Evolutionary conservation across 805 yeast genomes (phyloP), one percentile per base, ranked within the genome.

Genomic region (Yarrowia porcina): DNA sequence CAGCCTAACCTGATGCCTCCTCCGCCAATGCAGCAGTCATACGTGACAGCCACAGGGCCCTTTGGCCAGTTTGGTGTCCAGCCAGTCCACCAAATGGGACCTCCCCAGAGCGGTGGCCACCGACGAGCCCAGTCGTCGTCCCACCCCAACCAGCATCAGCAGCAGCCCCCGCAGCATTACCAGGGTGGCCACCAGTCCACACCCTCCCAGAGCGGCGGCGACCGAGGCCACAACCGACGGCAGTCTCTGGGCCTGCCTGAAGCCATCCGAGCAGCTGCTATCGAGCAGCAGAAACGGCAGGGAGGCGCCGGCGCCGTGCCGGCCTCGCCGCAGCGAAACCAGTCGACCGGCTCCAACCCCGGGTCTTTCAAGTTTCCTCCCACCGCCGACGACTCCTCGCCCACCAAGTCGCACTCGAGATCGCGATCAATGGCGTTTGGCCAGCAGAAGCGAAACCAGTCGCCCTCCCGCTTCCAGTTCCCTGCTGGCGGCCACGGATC

Each of bases 241-340:
- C 98, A 93, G 73, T 91, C 97, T 0, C 77, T 93, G 65, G 97
- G 96, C 2, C 79, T 93, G 64, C 86, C 86, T 61, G 99, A 93
- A 75, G 98, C 98, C 12, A 91, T 89, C 69, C 87, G 87, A 68
- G 97, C 97, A 7, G 99, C 99, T n/a, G 97, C 97, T 4, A 86
- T 86, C 67, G 92, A 86, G 38, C 90, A 87, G 71, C 86, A 88
- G 1, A 94, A 90, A 72, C 69, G 75, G 3, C 66, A 65, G 36
- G 45, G 36, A 9, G 61, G 64, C 6, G 32, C 47, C 13, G 64
- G 59, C 8, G 56, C 65, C 3, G 64, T 30, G 21, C 64, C 66
- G 25, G 56, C 65, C 7, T 50, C 64, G n/a, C 66, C 60, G 20
- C 64, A 56, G 41, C 27, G 38, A 20, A 42, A 60, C 49, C 62